These are phyloP conservation scores for Auxenochlorella protothecoides DNA, from an alignment of 139 green algal genomes.

Conservation along the genomic window DNA sequence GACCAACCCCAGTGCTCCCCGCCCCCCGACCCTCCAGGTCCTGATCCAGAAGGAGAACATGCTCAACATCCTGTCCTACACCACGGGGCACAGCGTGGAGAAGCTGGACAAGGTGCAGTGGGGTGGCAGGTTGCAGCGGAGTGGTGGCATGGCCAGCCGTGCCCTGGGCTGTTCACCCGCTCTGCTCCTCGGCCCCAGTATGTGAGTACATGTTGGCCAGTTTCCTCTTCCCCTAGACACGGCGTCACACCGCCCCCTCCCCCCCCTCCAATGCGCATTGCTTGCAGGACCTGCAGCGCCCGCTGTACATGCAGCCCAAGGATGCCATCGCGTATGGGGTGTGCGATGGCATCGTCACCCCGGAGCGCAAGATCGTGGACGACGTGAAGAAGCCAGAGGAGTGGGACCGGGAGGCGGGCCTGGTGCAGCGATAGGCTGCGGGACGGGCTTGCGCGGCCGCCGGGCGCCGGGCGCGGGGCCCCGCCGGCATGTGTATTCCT, in stretches of 20 bases:
- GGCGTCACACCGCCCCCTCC: background rate
- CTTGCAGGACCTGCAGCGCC: constrained; percentile 79
- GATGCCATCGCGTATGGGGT: constrained; percentile 88
- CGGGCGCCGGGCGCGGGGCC: too few relatives aligned
- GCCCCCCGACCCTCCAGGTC: background rate
- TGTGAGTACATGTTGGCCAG: too few relatives aligned
- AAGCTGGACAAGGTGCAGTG: constrained; percentile 75
- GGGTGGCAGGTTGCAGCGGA: background rate
- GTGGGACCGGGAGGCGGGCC: constrained; percentile 55
- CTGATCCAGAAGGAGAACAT: constrained; percentile 64
- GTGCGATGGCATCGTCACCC: constrained; percentile 78
- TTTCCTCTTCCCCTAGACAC: too few relatives aligned
- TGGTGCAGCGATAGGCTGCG: constrained; percentile 19
- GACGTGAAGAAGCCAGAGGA: constrained; percentile 39
- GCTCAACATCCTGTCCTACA: constrained; percentile 68
- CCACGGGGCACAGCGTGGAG: constrained; percentile 77
- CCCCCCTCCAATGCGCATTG: background rate
- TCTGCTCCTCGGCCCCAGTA: too few relatives aligned
- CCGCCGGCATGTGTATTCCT: too few relatives aligned
- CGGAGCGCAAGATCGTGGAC: constrained; percentile 51
- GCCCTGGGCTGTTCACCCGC: too few relatives aligned
- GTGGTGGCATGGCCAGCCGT: background rate
- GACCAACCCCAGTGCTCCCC: too few relatives aligned
- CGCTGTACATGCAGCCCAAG: constrained; percentile 89
- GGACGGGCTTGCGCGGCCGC: too few relatives aligned